Conservation (phyloP, 2,329 filamentous ascomycete species). For the Microascus cirrosus region DNA sequence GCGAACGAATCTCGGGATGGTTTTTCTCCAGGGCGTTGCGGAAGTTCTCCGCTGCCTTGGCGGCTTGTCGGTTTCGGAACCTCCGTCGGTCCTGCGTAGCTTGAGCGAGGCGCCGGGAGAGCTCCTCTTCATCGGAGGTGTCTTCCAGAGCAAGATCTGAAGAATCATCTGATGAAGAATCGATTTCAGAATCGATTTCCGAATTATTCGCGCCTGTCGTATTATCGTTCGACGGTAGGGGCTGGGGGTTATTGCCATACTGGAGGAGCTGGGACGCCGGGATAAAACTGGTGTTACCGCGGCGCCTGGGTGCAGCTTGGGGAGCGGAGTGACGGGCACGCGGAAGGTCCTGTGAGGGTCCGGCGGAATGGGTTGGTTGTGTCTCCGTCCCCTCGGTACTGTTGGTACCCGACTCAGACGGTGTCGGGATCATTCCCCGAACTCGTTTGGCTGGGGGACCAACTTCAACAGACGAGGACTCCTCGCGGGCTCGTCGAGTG, state of each 20-base stretch:
- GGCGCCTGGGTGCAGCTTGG: not conserved
- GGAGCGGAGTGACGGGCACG: not conserved
- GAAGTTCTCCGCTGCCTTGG: conserved; percentile 9
- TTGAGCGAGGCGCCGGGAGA: not conserved
- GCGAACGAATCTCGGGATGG: conserved; percentile 69
- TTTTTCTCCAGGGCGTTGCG: conserved; percentile 23
- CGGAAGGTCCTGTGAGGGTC: not conserved
- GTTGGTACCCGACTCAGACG: not conserved
- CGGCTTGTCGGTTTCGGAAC: conserved; percentile 16
- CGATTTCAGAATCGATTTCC: not conserved
- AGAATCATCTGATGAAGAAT: not conserved
- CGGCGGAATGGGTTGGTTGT: not conserved
- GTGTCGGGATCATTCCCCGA: not conserved
- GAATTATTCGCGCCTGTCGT: not conserved
- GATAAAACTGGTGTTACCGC: not conserved
- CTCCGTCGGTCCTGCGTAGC: conserved; percentile 19
- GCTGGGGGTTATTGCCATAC: not conserved
- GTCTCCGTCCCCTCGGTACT: not conserved
- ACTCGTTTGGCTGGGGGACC: not conserved
- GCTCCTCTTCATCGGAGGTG: not conserved
- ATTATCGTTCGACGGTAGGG: not conserved
- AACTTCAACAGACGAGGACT: not conserved
- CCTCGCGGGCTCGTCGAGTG: not conserved
- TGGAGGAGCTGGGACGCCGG: conserved; percentile 2
- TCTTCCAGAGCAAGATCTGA: not conserved